These are phyloP conservation scores for Scheffersomyces stipitis DNA, from an alignment of 805 yeast genomes.

Conservation along the genomic window DNA sequence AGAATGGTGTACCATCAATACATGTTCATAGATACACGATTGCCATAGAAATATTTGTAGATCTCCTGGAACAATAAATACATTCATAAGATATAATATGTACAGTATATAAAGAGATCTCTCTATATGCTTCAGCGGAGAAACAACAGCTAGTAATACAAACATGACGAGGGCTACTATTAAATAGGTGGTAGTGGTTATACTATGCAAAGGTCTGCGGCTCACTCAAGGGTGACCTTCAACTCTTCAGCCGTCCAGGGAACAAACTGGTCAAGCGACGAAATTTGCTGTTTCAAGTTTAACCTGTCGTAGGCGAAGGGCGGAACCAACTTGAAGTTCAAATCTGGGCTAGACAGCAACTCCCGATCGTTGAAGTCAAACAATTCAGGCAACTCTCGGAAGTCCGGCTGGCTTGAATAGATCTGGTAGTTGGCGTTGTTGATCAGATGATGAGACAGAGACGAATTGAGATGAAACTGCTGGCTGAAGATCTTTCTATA, in stretches of 20 bases:
- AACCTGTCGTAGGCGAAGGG: slow-evolving; percentile 32
- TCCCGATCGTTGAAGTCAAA: slow-evolving; percentile 55
- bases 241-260: slow-evolving; percentile 37
- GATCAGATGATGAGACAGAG: background rate
- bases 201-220: no score
- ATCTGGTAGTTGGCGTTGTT: slow-evolving; percentile 45
- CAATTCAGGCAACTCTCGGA: slow-evolving; percentile 46
- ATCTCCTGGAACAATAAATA: no score
- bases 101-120: no score
- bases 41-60: no score
- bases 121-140: no score
- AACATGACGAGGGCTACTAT: no score
- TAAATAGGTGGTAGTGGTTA: no score
- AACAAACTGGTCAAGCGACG: slow-evolving; percentile 32
- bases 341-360: slow-evolving; percentile 43
- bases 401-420: slow-evolving; percentile 39
- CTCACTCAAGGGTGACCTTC: slow-evolving; percentile 33
- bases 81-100: no score
- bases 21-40: no score
- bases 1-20: no score
- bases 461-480: slow-evolving; percentile 28
- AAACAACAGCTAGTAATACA: no score
- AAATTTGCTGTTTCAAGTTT: slow-evolving; percentile 17
- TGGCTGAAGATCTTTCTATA: slow-evolving; percentile 41
- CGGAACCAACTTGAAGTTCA: slow-evolving; percentile 44